Conservation (phyloP, 805 yeast species). For the Jamesozyma piceae region DNA sequence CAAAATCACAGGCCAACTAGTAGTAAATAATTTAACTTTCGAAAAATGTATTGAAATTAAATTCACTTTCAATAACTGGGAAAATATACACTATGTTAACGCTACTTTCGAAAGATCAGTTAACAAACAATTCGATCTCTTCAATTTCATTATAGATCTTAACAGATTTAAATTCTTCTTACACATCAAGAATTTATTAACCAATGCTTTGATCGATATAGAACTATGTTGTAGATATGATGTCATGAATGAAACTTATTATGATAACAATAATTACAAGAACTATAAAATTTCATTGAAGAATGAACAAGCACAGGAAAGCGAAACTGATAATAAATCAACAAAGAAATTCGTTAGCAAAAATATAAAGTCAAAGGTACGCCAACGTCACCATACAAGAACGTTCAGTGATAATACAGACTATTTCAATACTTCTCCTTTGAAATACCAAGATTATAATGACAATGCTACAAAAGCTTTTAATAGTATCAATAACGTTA, state of each 20-base stretch:
- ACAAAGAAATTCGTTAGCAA: background rate
- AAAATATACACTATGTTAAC: conserved; percentile 24
- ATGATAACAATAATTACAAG: conserved; percentile 30
- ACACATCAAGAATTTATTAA: conserved; percentile 17
- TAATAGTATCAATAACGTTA: conserved; percentile 6
- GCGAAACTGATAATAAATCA: background rate
- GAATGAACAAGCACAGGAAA: background rate
- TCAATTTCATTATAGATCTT: conserved; percentile 24
- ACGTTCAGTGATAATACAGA: conserved; percentile 28
- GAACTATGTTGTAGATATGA: conserved; percentile 29
- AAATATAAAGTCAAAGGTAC: background rate
- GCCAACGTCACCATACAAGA: conserved; percentile 11
- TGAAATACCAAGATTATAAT: conserved; percentile 21
- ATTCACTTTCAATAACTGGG: conserved; percentile 29
- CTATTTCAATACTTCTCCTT: conserved; percentile 28
- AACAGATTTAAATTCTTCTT: conserved; percentile 22
- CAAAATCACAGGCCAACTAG: conserved; percentile 20
- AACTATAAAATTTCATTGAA: conserved; percentile 21
- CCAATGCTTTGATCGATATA: conserved; percentile 13
- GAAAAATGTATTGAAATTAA: conserved; percentile 29
- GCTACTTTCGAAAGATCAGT: conserved; percentile 23
- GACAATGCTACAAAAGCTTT: background rate
- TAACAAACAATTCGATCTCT: conserved; percentile 23
- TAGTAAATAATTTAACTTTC: conserved; percentile 27
- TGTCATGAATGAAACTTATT: conserved; percentile 28